These are phyloP conservation scores for Chlamydomonas eustigma DNA, from an alignment of 139 green algal genomes.

Conservation along the genomic window DNA sequence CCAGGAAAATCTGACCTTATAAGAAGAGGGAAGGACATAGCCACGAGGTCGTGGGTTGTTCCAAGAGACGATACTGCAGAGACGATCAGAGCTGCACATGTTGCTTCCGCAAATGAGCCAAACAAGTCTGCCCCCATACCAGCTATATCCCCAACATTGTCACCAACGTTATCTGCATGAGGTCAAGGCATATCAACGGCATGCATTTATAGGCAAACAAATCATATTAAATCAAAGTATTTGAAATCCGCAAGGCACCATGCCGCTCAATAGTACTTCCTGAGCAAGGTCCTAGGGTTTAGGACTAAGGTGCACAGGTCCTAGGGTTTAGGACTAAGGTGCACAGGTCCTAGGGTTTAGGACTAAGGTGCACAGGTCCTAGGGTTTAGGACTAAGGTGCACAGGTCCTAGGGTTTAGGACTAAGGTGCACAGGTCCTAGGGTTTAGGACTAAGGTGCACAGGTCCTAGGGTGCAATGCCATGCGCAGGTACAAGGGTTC, in stretches of 20 bases:
- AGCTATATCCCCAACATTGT: conserved; percentile 98
- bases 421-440: too few species aligned
- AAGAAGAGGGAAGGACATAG: conserved; percentile 69
- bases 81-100: conserved; percentile 91
- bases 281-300: too few species aligned
- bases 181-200: background rate
- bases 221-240: background rate
- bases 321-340: too few species aligned
- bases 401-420: too few species aligned
- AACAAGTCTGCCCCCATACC: conserved; percentile 98
- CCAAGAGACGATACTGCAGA: conserved; percentile 61
- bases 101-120: conserved; percentile 94
- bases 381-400: too few species aligned
- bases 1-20: conserved; percentile 25
- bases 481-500: too few species aligned
- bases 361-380: too few species aligned
- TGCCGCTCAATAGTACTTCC: too few species aligned
- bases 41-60: conserved; percentile 57
- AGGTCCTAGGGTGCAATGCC: too few species aligned
- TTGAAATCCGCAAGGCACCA: background rate
- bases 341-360: too few species aligned
- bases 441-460: too few species aligned
- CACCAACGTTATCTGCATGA: conserved; percentile 90
- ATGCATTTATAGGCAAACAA: background rate
- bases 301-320: too few species aligned